These are phyloP conservation scores for Euphrasia confusa DNA, from an alignment of 257 asterid genomes.

Conservation along the genomic window DNA sequence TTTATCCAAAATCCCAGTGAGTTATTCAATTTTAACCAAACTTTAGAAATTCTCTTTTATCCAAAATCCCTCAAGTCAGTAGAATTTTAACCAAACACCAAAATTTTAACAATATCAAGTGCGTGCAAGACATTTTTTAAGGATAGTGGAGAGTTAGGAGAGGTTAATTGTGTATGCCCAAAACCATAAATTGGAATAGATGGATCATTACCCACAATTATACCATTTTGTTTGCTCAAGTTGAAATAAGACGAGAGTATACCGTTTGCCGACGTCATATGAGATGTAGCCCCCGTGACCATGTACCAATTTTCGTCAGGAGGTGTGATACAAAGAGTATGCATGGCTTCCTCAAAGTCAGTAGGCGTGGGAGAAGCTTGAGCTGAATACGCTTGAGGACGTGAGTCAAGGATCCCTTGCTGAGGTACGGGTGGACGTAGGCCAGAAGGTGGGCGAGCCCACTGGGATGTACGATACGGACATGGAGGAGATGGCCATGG, in stretches of 20 bases:
- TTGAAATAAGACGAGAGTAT: neutral
- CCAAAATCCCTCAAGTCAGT: no score
- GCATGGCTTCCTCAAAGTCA: neutral
- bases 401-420: neutral
- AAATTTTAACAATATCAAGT: no score
- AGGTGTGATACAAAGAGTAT: neutral
- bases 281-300: neutral
- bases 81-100: no score
- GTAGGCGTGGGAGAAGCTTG: neutral
- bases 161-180: no score
- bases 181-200: neutral
- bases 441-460: neutral
- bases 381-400: neutral
- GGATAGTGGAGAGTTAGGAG: no score
- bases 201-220: neutral
- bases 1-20: no score
- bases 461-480: neutral
- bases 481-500: neutral
- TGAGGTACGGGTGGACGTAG: neutral
- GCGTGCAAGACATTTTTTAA: no score
- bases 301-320: neutral
- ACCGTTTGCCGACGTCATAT: neutral
- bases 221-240: neutral
- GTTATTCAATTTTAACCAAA: no score
- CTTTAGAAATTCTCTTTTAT: no score